phyloP scores from a whole-genome alignment of 2,329 filamentous ascomycete species.

The Cladorrhinum sp. region DNA sequence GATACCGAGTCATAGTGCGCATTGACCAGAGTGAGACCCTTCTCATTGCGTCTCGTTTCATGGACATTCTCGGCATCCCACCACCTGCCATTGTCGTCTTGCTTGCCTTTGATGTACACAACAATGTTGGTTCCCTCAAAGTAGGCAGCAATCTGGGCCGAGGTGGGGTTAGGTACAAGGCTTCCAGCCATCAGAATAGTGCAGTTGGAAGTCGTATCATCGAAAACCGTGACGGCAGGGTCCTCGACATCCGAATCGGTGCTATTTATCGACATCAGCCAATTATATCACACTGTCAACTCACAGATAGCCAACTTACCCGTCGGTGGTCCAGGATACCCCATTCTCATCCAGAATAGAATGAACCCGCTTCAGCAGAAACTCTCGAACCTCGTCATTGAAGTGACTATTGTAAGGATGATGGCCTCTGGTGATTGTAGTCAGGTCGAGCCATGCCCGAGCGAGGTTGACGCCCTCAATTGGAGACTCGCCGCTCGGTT shows the following conservation, averaged over 20 bases:
- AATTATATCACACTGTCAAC: not conserved
- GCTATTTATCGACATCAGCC: conserved; percentile 21
- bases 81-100: conserved; percentile 71
- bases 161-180: conserved; percentile 11
- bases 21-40: conserved; percentile 84
- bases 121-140: conserved; percentile 93
- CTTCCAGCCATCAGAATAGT: conserved; percentile 53
- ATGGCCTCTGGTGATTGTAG: conserved; percentile 68
- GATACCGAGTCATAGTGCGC: conserved; percentile 92
- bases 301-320: conserved; percentile 12
- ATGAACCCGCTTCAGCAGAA: conserved; percentile 68
- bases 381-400: conserved; percentile 78
- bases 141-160: conserved; percentile 55
- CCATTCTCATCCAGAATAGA: conserved; percentile 64
- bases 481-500: conserved; percentile 51
- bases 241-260: conserved; percentile 7
- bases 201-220: conserved; percentile 75
- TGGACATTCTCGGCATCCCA: conserved; percentile 51
- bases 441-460: conserved; percentile 82
- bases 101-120: conserved; percentile 80
- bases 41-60: conserved; percentile 48
- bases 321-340: conserved; percentile 45
- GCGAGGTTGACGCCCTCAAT: conserved; percentile 72
- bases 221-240: conserved; percentile 59
- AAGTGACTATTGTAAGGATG: conserved; percentile 86